phyloP scores from a whole-genome alignment of 108 stramenopile genomes.

The Nannochloropsis granulata region DNA sequence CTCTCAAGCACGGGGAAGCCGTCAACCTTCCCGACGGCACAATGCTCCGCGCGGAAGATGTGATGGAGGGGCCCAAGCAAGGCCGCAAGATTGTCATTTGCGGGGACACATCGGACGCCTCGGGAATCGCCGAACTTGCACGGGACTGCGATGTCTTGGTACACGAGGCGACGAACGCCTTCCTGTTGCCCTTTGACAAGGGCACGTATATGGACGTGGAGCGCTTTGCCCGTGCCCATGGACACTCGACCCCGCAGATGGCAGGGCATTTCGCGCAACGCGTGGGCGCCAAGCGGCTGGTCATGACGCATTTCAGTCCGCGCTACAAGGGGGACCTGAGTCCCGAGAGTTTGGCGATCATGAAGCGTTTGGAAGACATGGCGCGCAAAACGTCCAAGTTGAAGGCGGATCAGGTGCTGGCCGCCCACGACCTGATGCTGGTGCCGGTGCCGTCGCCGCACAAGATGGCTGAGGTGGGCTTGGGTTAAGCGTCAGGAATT shows the following conservation, averaged over 20 bases:
- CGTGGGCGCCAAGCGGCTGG: slow-evolving; percentile 24
- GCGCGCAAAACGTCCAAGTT: background rate
- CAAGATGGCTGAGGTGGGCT: background rate
- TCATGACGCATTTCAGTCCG: slow-evolving; percentile 40
- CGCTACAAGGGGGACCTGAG: slow-evolving; percentile 21
- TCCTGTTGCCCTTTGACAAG: slow-evolving; percentile 9
- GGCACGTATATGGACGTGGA: slow-evolving; percentile 17
- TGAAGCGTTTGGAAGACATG: background rate
- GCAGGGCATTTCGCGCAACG: slow-evolving; percentile 31
- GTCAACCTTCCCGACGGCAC: slow-evolving; percentile 84
- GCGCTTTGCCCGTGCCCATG: slow-evolving; percentile 20
- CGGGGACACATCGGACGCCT: slow-evolving; percentile 71
- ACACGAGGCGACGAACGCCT: slow-evolving; percentile 40
- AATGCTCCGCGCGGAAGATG: slow-evolving; percentile 55
- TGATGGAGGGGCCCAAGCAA: slow-evolving; percentile 52
- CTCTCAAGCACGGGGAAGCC: slow-evolving; percentile 39
- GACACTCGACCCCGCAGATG: slow-evolving; percentile 42
- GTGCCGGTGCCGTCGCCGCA: background rate
- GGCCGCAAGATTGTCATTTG: slow-evolving; percentile 82
- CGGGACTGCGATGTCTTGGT: slow-evolving; percentile 30
- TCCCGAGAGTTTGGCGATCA: background rate
- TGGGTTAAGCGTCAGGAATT: no score
- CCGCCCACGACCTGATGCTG: background rate
- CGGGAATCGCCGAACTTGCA: background rate
- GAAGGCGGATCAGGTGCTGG: background rate